Conservation (phyloP, 139 green algal species). For the Spirogloea muscicola region DNA sequence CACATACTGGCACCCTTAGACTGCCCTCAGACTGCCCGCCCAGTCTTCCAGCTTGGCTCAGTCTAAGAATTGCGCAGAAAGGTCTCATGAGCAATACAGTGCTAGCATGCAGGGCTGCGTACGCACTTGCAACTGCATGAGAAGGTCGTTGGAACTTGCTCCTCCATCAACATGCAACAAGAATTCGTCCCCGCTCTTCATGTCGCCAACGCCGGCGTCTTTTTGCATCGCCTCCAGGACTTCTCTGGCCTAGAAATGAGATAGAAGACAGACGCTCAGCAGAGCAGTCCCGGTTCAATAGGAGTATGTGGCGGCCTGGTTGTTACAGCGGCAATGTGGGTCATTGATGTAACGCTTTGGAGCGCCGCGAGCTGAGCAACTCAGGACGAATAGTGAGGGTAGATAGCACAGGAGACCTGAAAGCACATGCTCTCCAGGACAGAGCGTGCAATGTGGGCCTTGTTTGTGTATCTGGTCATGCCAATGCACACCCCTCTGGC, state of each 20-base stretch:
- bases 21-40: no score
- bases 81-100: not conserved
- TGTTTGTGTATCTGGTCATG: conserved; percentile 65
- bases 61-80: no score
- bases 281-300: no score
- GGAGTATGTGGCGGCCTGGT: no score
- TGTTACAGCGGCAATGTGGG: no score
- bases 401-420: conserved; percentile 57
- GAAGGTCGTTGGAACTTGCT: conserved; percentile 72
- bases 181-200: conserved; percentile 32
- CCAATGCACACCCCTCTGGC: conserved; percentile 80
- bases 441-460: conserved; percentile 74
- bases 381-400: no score
- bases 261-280: no score
- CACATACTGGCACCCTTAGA: no score
- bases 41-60: no score
- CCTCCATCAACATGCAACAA: conserved; percentile 88
- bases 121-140: conserved; percentile 87
- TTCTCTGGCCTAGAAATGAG: conserved; percentile 70
- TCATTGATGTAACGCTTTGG: no score
- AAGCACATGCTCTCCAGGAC: conserved; percentile 93
- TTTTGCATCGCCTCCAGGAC: conserved; percentile 82
- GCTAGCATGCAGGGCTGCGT: not conserved
- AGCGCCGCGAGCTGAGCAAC: no score
- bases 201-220: conserved; percentile 47